Conservation (phyloP, 306 rosid species). For the Calophaca sinica region DNA sequence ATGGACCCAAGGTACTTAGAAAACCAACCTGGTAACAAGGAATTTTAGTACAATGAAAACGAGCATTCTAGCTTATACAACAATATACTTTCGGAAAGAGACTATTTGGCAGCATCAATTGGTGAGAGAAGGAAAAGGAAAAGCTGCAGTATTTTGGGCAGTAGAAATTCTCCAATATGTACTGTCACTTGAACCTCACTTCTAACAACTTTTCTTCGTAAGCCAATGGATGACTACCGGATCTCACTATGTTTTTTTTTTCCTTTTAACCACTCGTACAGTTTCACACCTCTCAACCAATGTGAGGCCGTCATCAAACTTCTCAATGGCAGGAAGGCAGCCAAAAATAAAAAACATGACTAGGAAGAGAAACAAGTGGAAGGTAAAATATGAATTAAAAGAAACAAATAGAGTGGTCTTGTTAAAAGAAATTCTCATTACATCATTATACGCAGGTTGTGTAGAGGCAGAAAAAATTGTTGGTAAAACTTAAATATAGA, state of each 20-base stretch:
- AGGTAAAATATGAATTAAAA: neutral
- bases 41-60: no score
- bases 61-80: neutral
- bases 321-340: neutral
- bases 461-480: neutral
- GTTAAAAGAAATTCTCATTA: conserved; percentile 17
- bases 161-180: neutral
- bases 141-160: conserved; percentile 3
- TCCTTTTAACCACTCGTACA: neutral
- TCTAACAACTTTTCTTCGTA: neutral
- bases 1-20: no score
- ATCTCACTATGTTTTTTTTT: no score
- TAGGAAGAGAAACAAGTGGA: conserved; percentile 5
- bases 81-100: neutral
- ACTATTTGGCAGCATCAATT: neutral
- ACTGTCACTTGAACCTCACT: conserved; percentile 17
- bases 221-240: conserved; percentile 7
- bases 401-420: neutral
- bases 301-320: neutral
- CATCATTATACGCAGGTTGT: conserved; percentile 8
- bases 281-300: conserved; percentile 27
- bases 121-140: neutral
- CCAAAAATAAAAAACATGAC: neutral
- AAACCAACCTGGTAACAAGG: no score
- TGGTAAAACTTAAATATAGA: neutral